These are phyloP conservation scores for Chrysanthemum makinoi DNA, from an alignment of 129 eudicot genomes.

Conservation along the genomic window DNA sequence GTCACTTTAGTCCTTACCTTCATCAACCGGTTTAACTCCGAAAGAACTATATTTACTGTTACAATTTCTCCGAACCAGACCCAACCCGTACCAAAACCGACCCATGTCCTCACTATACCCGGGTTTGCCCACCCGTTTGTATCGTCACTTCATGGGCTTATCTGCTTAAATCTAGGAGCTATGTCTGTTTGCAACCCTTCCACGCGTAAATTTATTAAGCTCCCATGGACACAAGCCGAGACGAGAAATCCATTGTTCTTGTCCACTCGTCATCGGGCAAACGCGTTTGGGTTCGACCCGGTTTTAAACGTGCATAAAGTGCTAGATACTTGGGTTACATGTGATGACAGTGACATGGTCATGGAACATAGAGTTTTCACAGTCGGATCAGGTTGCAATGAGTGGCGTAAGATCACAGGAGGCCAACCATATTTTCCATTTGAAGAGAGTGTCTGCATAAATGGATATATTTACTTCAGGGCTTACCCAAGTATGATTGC, in stretches of 20 bases:
- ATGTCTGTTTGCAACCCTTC: conserved; percentile 40
- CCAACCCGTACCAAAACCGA: conserved; percentile 22
- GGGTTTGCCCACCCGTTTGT: conserved; percentile 34
- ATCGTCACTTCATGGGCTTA: conserved; percentile 30
- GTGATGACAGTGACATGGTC: conserved; percentile 12
- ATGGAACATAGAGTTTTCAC: conserved; percentile 34
- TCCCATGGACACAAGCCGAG: conserved; percentile 27
- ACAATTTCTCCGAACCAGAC: conserved; percentile 25
- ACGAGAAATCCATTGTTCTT: too few species aligned
- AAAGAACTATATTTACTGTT: conserved; percentile 30
- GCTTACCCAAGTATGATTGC: conserved; percentile 13
- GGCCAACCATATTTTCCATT: conserved; percentile 30
- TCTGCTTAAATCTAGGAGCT: conserved; percentile 29
- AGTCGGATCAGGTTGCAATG: conserved; percentile 13
- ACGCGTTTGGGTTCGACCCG: conserved; percentile 34
- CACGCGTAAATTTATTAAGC: conserved; percentile 28
- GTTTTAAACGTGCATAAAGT: conserved; percentile 29
- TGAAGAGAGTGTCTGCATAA: conserved; percentile 21
- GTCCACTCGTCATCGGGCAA: conserved; percentile 21
- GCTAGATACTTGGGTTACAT: conserved; percentile 33
- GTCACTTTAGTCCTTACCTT: conserved; percentile 25
- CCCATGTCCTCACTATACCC: conserved; percentile 31
- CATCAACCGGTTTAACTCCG: conserved; percentile 30
- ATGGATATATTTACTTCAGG: conserved; percentile 33
- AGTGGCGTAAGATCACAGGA: conserved; percentile 28